Percentiles rank a stretch among this genome's conserved stretches.
These are phyloP conservation scores for Penicillium mononematosum DNA, from an alignment of 495 filamentous ascomycete species.

Conservation along the genomic window DNA sequence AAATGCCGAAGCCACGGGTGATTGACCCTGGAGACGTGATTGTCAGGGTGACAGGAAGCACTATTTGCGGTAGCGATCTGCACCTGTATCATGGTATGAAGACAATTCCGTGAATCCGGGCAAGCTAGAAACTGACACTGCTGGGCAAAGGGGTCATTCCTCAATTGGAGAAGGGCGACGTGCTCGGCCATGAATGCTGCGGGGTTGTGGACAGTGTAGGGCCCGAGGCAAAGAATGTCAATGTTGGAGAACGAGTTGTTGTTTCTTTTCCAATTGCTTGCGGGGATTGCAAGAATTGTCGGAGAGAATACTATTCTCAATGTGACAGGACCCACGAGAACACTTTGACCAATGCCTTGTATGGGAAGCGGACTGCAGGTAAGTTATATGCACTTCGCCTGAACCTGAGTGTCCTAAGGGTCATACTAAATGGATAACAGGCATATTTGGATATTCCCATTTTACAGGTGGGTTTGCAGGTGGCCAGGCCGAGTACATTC, in stretches of 20 bases:
- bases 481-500: conserved; percentile 83
- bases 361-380: conserved; percentile 68
- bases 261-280: conserved; percentile 82
- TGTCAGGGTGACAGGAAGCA: conserved; percentile 78
- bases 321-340: conserved; percentile 80
- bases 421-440: conserved; percentile 17
- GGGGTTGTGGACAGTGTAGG: conserved; percentile 76
- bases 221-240: conserved; percentile 53
- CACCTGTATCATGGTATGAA: conserved; percentile 69
- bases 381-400: conserved; percentile 28
- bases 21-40: conserved; percentile 77
- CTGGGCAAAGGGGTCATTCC: conserved; percentile 52
- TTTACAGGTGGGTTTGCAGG: conserved; percentile 89
- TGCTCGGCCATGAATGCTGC: conserved; percentile 88
- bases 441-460: conserved; percentile 55
- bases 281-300: conserved; percentile 71
- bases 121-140: conserved; percentile 1
- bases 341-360: conserved; percentile 67
- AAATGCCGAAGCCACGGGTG: conserved; percentile 67
- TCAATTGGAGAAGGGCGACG: conserved; percentile 77
- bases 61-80: conserved; percentile 84
- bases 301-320: conserved; percentile 68
- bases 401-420: neutral
- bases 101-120: neutral
- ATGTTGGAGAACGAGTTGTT: conserved; percentile 75